These are phyloP conservation scores for Ophidiomyces ophidiicola DNA, from an alignment of 2,329 filamentous ascomycete genomes.

Conservation along the genomic window DNA sequence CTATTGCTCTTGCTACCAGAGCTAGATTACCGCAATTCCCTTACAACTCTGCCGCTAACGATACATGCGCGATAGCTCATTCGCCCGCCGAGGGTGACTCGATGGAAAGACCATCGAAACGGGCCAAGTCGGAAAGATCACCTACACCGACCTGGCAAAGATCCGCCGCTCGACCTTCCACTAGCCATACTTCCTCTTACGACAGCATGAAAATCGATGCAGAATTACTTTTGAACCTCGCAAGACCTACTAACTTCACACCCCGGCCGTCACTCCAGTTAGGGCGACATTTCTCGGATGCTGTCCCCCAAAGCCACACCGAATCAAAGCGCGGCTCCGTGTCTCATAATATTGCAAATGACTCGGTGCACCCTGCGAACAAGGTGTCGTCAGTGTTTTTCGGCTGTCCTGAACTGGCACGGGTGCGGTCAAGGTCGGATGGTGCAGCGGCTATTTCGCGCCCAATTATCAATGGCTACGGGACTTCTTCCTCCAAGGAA, in stretches of 20 bases:
- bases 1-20: constrained; percentile 40
- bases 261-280: constrained; percentile 13
- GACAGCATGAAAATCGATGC: constrained; percentile 36
- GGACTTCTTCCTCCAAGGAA: constrained; percentile 1
- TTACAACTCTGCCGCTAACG: constrained; percentile 48
- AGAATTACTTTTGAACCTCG: constrained; percentile 37
- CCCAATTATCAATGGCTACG: constrained; percentile 25
- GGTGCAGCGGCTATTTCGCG: constrained; percentile 31
- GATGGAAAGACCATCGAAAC: constrained; percentile 44
- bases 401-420: constrained; percentile 18
- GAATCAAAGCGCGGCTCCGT: constrained; percentile 7
- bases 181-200: constrained; percentile 22
- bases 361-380: background rate
- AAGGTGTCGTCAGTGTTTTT: constrained; percentile 8
- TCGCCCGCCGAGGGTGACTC: constrained; percentile 39
- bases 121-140: constrained; percentile 47
- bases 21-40: constrained; percentile 31
- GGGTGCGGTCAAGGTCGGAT: constrained; percentile 33
- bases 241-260: constrained; percentile 28
- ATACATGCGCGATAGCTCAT: constrained; percentile 70
- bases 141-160: constrained; percentile 31
- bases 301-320: constrained; percentile 20
- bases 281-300: constrained; percentile 19
- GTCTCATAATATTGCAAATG: background rate
- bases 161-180: constrained; percentile 19